Conservation (phyloP, 768 basidiomycete species). For the Leccinellum luteum region DNA sequence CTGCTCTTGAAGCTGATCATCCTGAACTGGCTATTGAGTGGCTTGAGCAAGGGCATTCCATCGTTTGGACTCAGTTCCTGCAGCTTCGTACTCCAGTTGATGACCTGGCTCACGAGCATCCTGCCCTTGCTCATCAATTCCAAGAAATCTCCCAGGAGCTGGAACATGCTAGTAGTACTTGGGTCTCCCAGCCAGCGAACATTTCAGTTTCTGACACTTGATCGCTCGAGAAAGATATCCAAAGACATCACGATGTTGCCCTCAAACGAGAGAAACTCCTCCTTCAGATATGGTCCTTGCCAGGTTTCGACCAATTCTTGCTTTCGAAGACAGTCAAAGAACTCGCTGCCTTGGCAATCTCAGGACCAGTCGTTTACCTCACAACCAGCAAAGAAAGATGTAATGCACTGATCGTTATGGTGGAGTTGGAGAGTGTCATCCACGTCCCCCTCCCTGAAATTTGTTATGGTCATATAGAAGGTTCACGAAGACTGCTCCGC, state of each 20-base stretch:
- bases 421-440: neutral
- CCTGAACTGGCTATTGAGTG: neutral
- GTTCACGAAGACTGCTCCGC: neutral
- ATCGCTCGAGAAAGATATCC: neutral
- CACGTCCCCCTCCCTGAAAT: neutral
- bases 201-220: neutral
- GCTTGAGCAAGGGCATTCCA: neutral
- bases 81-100: neutral
- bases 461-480: rapidly evolving
- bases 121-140: neutral
- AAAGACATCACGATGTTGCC: neutral
- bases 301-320: neutral
- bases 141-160: neutral
- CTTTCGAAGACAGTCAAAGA: neutral
- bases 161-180: neutral
- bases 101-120: neutral
- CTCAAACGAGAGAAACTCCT: neutral
- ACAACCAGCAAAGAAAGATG: neutral
- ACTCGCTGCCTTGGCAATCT: neutral
- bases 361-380: neutral
- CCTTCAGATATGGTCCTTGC: neutral
- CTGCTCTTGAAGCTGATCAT: neutral
- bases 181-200: neutral
- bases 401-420: neutral
- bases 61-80: neutral